Evolutionary conservation across 1,284 basidiomycete species (phyloP), one percentile per base, ranked within the genome.

Genomic region (Macrocybe sp.): DNA sequence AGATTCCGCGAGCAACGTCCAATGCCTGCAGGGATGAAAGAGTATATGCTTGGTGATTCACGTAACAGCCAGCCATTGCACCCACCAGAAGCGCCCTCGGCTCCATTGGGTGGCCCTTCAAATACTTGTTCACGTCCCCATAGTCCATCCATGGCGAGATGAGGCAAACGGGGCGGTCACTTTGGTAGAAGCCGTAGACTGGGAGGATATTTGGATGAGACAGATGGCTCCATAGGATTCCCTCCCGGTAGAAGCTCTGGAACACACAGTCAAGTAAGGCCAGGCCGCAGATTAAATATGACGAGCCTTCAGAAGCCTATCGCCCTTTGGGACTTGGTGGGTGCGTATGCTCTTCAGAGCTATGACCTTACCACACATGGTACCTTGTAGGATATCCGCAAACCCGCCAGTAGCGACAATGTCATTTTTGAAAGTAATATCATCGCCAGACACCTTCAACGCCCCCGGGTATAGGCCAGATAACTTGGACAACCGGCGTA

Each of bases 141-240:
- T 42, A n/a, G 28, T 8, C 30, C 8, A 42, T 32, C 41, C 41
- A 42, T 9, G 41, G 41, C 10, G 41, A 42, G 14, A 42, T 32
- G 16, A 42, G 34, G 30, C 28, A 42, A 8, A 33, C 30, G 30
- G 30, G 11, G 4, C 30, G 34, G 3, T 32, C 22, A 16, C 31
- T 42, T 16, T 42, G 16, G 6, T 32, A 42, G 28, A 42, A n/a
- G 10, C 41, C 41, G 11, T 42, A 42, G 41, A 42, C 31, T 7
- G 41, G 41, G 28, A 42, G 41, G 34, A 42, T 42, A 16, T 42
- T 42, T 5, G 41, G 41, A 33, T 42, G 41, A 4, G 41, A 30
- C n/a, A 42, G 41, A 12, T 42, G 41, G 22, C 41, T 42, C 41
- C 41, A 42, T 10, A 42, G 41, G n/a, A 42, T 31, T 6, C 30